Conservation (phyloP, 345 rosid species). For the Psidium friedrichsthalianum region DNA sequence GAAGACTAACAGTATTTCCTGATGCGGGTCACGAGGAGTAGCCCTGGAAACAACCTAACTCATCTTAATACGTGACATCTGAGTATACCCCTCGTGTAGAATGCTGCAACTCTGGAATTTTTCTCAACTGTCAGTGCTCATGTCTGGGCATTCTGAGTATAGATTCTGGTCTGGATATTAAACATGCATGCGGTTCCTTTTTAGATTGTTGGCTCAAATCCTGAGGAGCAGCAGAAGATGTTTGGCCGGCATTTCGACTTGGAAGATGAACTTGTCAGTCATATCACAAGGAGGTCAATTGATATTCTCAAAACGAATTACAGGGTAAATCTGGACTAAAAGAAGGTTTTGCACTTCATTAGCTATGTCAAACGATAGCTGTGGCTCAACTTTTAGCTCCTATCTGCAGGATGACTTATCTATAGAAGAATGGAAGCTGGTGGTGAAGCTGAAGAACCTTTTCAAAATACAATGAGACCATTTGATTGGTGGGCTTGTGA, state of each 20-base stretch:
- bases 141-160: background rate
- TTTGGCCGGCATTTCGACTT: conserved; percentile 79
- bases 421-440: conserved; percentile 70
- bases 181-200: background rate
- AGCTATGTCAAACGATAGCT: background rate
- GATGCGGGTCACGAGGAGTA: background rate
- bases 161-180: background rate
- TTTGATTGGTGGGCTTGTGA: background rate
- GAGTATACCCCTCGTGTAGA: background rate
- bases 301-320: conserved; percentile 75
- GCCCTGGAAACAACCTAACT: background rate
- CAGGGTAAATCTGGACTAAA: conserved; percentile 30
- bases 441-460: conserved; percentile 59
- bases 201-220: conserved; percentile 60
- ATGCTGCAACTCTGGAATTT: background rate
- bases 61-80: background rate
- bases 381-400: background rate
- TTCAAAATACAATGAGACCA: conserved; percentile 48
- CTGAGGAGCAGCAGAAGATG: conserved; percentile 90
- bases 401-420: conserved; percentile 58
- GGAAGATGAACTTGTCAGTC: conserved; percentile 88
- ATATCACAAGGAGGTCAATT: conserved; percentile 67
- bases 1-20: background rate
- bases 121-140: background rate
- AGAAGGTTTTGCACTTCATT: background rate